Conservation (phyloP, 2,329 filamentous ascomycete genomes). For the Alternaria rosae region DNA sequence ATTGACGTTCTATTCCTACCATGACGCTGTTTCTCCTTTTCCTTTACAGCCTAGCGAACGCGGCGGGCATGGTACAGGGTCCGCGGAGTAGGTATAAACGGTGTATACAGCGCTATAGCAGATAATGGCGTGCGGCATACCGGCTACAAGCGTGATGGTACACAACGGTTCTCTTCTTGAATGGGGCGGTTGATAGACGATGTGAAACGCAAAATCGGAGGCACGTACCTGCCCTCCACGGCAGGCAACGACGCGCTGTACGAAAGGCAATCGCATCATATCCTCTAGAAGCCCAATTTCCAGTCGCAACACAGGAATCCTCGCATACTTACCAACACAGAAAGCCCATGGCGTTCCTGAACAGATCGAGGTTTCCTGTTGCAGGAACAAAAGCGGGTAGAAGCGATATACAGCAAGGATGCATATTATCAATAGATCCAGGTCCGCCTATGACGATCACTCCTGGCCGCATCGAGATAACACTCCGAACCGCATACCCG, state of each 20-base stretch:
- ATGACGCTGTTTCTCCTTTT: constrained; percentile 3
- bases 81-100: background rate
- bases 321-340: background rate
- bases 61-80: background rate
- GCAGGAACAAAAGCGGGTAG: background rate
- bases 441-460: background rate
- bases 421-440: constrained; percentile 5
- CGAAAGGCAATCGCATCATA: background rate
- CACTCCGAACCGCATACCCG: background rate
- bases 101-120: background rate
- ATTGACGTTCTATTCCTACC: background rate
- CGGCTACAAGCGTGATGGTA: background rate
- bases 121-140: background rate
- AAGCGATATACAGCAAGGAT: constrained; percentile 11
- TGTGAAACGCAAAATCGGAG: background rate
- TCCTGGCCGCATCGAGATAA: constrained; percentile 3
- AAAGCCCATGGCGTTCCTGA: background rate
- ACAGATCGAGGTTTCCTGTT: background rate
- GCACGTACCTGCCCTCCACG: background rate
- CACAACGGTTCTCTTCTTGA: background rate
- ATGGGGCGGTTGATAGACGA: background rate
- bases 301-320: background rate
- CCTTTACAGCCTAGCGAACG: background rate
- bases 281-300: background rate
- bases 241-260: background rate